Base-by-base conservation (phyloP, 2,329 filamentous ascomycete genomes). In the Verticillium klebahnii region DNA sequence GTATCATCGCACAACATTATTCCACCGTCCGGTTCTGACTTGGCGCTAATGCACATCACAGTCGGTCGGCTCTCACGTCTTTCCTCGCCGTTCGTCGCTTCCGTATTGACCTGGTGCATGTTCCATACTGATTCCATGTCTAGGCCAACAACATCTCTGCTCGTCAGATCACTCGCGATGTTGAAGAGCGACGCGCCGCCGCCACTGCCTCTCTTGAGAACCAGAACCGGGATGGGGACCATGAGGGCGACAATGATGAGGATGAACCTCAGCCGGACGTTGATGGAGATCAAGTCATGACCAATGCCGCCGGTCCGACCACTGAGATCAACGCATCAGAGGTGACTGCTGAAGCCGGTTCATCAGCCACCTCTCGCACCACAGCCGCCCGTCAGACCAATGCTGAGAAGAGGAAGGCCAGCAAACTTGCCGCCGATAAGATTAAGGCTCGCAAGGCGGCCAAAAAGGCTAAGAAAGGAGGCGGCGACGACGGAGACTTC, bases 131-230 rank as follows among this genome's bases (percentile, higher is more conserved):
- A 58, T 45, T 23, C 25, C 36, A 40, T 58, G 3, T 58, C n/a
- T 32, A 89, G 84, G 85, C 89, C 2, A 88, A 91, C 73, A 91
- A 91, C 68, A 92, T 92, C 66, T 91, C 85, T 25, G 83, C 85
- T 2, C 72, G 77, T 32, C 80, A 84, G 62, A 87, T 87, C 61
- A 78, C 80, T 39, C 71, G 76, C 23, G 78, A 83, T 64, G 82
- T 82, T 19, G 78, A 81, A 36, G 72, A 74, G 39, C 78, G 84
- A 56, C 76, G 81, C 62, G 61, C 62, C 63, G 37, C 67, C 67
- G 60, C 67, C 64, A n/a, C 72, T 68, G 23, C 36, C 19, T 6
- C n/a, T 12, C 39, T 32, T 14, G 14, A 32, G 54, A 32, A 55
- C 12, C 54, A 31, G 54, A 14, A 32, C 14, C 62, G 34, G 15